Base-by-base conservation (phyloP, 768 basidiomycete genomes). In the Cyclocybe aegerita region DNA sequence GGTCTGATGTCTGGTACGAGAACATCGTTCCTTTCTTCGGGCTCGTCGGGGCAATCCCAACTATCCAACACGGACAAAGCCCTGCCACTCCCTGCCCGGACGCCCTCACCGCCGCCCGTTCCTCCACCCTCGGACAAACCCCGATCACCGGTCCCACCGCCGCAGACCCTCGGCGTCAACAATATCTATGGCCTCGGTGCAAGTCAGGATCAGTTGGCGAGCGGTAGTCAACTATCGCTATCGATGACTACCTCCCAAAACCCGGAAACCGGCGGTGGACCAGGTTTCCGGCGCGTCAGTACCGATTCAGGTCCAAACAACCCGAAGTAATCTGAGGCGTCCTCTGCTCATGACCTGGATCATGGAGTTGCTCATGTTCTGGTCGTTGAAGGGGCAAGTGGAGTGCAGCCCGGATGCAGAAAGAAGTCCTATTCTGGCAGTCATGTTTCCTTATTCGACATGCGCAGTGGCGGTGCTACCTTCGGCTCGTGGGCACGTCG, bases 1-100 rank as follows among this genome's bases (percentile, higher is more conserved):
- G 75, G 78, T 3, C 60, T 79, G 29, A 59, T 80, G 47, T 74
- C 76, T 32, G 69, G 72, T 3, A 69, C 23, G 23, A 23, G 23
- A 23, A 23, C 23, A 23, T 23, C 23, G 23, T 23, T 23, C 23
- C 23, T 23, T 23, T 23, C 23, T 23, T 23, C 23, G 23, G 23
- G 64, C 49, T 58, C 66, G 11, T 53, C 69, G n/a, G 63, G 63
- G 64, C 51, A 65, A 71, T 10, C 70, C 70, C 39, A 65, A 62
- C 31, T 65, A 65, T 14, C 62, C 63, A 50, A 55, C 34, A 50
- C 47, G 39, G 59, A 45, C 56, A 65, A 34, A 61, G 67, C 46
- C 46, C 65, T 43, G 40, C 67, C 46, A 52, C 64, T 43, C 30
- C 57, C 60, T 11, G 53, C 44, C 14, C 58, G 57, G 42, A 58